Percentiles rank a stretch among this genome's conserved stretches.
These are phyloP conservation scores for Tuber brumale DNA, from an alignment of 495 filamentous ascomycete genomes.

Conservation along the genomic window DNA sequence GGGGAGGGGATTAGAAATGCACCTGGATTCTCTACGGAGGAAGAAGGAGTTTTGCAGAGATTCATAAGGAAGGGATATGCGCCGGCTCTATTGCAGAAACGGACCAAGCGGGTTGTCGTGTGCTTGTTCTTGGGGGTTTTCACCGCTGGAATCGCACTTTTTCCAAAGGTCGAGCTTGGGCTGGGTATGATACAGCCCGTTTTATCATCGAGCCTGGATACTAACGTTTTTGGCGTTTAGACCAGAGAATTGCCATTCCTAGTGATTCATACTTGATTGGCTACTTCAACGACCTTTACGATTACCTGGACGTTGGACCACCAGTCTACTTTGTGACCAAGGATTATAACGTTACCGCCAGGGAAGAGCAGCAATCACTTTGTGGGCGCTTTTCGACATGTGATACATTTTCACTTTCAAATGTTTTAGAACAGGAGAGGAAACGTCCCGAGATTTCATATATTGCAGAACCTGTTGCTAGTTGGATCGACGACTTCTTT, in stretches of 20 bases:
- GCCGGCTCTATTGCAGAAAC: constrained; percentile 67
- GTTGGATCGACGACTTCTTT: constrained; percentile 95
- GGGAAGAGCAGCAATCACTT: constrained; percentile 69
- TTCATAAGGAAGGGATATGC: constrained; percentile 89
- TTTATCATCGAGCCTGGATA: background rate
- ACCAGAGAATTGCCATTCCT: constrained; percentile 89
- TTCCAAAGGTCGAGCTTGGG: constrained; percentile 78
- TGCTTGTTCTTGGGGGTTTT: constrained; percentile 82
- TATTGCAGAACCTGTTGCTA: constrained; percentile 83
- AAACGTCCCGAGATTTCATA: constrained; percentile 87
- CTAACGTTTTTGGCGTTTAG: constrained; percentile 40
- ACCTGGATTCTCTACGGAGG: constrained; percentile 53
- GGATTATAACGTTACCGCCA: constrained; percentile 67
- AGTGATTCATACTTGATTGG: constrained; percentile 85
- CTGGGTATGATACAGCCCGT: constrained; percentile 44
- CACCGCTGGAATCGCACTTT: constrained; percentile 70
- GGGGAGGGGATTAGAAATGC: constrained; percentile 43
- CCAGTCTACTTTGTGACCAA: constrained; percentile 94
- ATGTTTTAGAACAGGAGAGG: constrained; percentile 83
- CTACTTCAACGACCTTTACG: constrained; percentile 92
- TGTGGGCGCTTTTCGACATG: constrained; percentile 90
- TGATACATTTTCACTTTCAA: constrained; percentile 71
- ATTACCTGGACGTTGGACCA: constrained; percentile 83
- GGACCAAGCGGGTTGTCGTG: constrained; percentile 66
- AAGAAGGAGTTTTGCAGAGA: constrained; percentile 70